Conservation (phyloP, 495 filamentous ascomycete species). For the Bathelium albidoporum region DNA sequence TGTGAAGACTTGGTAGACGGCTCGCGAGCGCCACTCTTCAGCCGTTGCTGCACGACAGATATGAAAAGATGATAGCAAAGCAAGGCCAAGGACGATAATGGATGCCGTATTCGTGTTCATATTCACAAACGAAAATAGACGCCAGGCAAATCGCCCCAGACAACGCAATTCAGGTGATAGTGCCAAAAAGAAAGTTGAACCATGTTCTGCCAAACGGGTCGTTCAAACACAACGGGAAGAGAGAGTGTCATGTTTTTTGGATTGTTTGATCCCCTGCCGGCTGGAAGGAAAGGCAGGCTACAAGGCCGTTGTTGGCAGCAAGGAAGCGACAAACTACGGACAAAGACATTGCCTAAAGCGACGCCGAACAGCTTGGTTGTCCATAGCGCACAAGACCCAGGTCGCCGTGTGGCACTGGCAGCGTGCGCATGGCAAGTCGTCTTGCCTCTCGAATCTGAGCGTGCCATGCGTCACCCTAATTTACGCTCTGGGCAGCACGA, state of each 20-base stretch:
- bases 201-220: not conserved
- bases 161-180: not conserved
- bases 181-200: not conserved
- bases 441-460: not conserved
- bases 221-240: not conserved
- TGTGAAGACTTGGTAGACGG: conserved; percentile 21
- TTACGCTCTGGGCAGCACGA: not conserved
- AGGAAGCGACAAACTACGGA: not conserved
- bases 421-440: not conserved
- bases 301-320: not conserved
- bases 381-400: too few relatives aligned
- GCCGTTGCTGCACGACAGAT: conserved; percentile 6
- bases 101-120: not conserved
- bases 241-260: not conserved
- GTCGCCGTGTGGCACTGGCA: not conserved
- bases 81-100: not conserved
- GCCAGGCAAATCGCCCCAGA: not conserved
- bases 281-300: not conserved
- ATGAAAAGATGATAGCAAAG: not conserved
- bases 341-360: not conserved
- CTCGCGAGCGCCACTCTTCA: conserved; percentile 14
- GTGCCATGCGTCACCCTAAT: not conserved
- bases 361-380: too few relatives aligned
- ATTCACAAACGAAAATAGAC: not conserved
- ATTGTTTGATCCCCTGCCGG: not conserved